Evolutionary conservation across 768 basidiomycete genomes (phyloP).

Genomic region (Terana coerulea): DNA sequence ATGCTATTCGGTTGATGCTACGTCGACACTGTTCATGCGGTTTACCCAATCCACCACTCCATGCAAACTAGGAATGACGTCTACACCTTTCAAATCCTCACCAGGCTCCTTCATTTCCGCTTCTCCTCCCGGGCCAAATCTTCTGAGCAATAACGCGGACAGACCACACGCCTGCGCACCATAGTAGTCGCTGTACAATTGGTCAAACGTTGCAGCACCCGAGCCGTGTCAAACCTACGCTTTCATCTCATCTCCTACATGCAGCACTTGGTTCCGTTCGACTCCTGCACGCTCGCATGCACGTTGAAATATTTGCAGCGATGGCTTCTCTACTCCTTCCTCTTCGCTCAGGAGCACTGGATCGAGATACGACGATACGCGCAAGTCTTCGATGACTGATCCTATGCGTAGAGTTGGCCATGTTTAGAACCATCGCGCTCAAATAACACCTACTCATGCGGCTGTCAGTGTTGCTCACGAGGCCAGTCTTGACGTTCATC

Average conservation of each 20-base stretch:
- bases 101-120: conserved; percentile 39
- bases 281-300: conserved; percentile 36
- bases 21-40: conserved; percentile 11
- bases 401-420: conserved; percentile 21
- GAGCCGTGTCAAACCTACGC: conserved; percentile 40
- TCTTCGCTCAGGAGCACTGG: conserved; percentile 69
- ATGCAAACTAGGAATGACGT: conserved; percentile 34
- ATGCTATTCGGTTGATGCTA: not conserved
- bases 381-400: conserved; percentile 57
- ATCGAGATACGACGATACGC: conserved; percentile 42
- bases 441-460: conserved; percentile 54
- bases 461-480: conserved; percentile 71
- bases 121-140: conserved; percentile 46
- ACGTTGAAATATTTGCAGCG: conserved; percentile 50
- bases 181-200: conserved; percentile 52
- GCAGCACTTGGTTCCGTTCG: conserved; percentile 44
- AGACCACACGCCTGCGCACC: conserved; percentile 57
- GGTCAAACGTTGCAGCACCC: not conserved
- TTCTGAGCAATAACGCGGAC: conserved; percentile 52
- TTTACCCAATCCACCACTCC: conserved; percentile 36
- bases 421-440: not conserved
- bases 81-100: conserved; percentile 38
- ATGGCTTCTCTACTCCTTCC: conserved; percentile 67
- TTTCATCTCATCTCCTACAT: conserved; percentile 73
- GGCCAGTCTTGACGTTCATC: conserved; percentile 46